phyloP scores from a whole-genome alignment of 73 alveolate genomes.

The Paramecium bursaria region DNA sequence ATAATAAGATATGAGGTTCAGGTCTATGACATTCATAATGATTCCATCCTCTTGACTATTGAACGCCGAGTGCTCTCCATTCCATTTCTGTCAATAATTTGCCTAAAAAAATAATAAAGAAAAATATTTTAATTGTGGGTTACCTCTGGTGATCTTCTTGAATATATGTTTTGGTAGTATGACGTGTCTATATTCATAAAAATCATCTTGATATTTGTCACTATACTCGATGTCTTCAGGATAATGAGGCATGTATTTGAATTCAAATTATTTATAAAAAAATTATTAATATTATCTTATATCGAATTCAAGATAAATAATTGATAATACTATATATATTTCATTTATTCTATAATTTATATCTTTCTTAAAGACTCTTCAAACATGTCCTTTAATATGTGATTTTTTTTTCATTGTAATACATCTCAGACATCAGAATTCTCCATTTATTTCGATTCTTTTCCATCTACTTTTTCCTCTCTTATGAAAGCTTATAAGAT shows the following conservation, averaged over 20 bases:
- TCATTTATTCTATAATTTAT: no score
- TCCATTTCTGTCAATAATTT: constrained; percentile 86
- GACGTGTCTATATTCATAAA: constrained; percentile 91
- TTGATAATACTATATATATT: no score
- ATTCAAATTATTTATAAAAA: constrained; percentile 46
- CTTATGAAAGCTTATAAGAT: no score
- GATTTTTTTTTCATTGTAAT: no score
- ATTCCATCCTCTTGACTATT: constrained; percentile 93
- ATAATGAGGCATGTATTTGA: constrained; percentile 83
- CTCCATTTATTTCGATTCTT: no score
- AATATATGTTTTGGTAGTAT: constrained; percentile 80
- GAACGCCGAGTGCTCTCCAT: constrained; percentile 95
- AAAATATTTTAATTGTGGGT: constrained; percentile 73
- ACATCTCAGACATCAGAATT: no score
- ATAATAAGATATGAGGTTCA: constrained; percentile 94
- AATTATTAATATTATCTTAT: no score
- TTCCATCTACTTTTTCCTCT: no score
- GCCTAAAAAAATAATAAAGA: constrained; percentile 80
- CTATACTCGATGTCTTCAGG: constrained; percentile 95
- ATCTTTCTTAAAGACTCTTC: no score
- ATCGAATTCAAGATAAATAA: no score
- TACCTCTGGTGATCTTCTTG: constrained; percentile 81
- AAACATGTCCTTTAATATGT: no score
- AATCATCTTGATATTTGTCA: constrained; percentile 89
- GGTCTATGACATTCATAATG: constrained; percentile 94